Conservation (phyloP, 768 basidiomycete genomes). For the Auricularia heimuer region DNA sequence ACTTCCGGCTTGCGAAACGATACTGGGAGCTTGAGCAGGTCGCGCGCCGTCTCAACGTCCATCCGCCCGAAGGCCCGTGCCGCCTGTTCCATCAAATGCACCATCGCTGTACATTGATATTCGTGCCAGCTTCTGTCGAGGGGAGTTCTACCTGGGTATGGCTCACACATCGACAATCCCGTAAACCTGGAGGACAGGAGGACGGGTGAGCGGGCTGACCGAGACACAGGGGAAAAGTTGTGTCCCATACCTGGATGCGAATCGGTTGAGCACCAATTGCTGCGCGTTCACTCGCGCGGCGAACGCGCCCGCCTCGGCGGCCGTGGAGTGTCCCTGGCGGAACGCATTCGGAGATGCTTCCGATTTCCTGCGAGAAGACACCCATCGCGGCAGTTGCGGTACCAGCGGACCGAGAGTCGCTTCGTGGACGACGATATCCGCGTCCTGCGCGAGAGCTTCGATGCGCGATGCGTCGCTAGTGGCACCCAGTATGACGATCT, state of each 20-base stretch:
- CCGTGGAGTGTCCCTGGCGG: conserved; percentile 66
- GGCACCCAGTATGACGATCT: conserved; percentile 70
- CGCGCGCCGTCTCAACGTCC: too few species aligned
- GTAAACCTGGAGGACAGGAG: too few species aligned
- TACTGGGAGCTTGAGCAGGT: too few species aligned
- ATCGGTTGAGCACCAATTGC: conserved; percentile 65
- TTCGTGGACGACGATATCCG: conserved; percentile 78
- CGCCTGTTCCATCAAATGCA: too few species aligned
- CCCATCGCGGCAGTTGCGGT: conserved; percentile 28
- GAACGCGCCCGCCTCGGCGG: conserved; percentile 68
- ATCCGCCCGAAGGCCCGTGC: too few species aligned
- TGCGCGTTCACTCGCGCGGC: conserved; percentile 51
- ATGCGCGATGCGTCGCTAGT: conserved; percentile 48
- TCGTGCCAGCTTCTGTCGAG: too few species aligned
- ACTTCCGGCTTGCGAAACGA: too few species aligned
- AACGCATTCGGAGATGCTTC: conserved; percentile 39
- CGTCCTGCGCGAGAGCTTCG: conserved; percentile 51
- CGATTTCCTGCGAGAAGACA: conserved; percentile 25
- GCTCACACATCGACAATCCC: too few species aligned
- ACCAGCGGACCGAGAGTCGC: conserved; percentile 63
- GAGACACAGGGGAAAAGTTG: too few species aligned
- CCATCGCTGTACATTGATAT: too few species aligned
- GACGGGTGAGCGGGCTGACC: too few species aligned
- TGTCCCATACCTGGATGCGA: conserved; percentile 46
- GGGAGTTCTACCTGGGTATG: too few species aligned